Evolutionary conservation across 2,329 filamentous ascomycete genomes (phyloP).

Genomic region (Fusarium sp.): DNA sequence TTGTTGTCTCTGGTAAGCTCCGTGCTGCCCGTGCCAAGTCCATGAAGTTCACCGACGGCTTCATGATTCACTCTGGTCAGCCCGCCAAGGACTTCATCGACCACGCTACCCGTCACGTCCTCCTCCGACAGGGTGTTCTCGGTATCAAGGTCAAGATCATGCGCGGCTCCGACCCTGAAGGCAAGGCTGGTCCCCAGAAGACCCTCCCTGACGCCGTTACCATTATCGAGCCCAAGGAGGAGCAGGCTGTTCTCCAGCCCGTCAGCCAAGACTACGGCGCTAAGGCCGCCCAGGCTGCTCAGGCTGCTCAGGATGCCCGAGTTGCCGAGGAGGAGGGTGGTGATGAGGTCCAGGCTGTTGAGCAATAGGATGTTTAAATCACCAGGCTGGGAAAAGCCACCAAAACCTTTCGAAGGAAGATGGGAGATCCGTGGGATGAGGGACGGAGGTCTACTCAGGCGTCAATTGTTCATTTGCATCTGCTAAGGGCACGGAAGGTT

Average conservation of each 20-base stretch:
- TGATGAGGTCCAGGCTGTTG: conserved; percentile 63
- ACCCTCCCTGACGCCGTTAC: conserved; percentile 97
- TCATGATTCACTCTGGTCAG: conserved; percentile 99
- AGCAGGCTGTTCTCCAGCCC: conserved; percentile 93
- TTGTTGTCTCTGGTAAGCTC: conserved; percentile 99
- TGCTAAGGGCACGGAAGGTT: conserved; percentile 54
- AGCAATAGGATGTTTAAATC: conserved; percentile 52
- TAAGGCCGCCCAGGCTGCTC: conserved; percentile 75
- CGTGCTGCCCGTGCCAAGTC: conserved; percentile 98
- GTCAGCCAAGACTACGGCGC: conserved; percentile 99
- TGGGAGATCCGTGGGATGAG: conserved; percentile 44
- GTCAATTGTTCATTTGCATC: conserved; percentile 58
- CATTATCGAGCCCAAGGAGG: conserved; percentile 99
- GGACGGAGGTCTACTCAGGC: conserved; percentile 54
- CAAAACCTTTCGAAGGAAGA: conserved; percentile 41
- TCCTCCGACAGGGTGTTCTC: conserved; percentile 98
- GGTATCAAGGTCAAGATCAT: conserved; percentile 99
- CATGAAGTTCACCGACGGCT: conserved; percentile 99
- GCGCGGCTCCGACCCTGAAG: conserved; percentile 98
- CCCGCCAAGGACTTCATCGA: conserved; percentile 99
- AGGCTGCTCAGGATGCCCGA: conserved; percentile 72
- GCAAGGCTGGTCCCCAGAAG: conserved; percentile 98
- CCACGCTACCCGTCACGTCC: conserved; percentile 97
- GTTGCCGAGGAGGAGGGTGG: conserved; percentile 68
- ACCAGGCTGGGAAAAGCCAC: conserved; percentile 38